Conservation (phyloP, 257 asterid genomes). For the Salvia miltiorrhiza region DNA sequence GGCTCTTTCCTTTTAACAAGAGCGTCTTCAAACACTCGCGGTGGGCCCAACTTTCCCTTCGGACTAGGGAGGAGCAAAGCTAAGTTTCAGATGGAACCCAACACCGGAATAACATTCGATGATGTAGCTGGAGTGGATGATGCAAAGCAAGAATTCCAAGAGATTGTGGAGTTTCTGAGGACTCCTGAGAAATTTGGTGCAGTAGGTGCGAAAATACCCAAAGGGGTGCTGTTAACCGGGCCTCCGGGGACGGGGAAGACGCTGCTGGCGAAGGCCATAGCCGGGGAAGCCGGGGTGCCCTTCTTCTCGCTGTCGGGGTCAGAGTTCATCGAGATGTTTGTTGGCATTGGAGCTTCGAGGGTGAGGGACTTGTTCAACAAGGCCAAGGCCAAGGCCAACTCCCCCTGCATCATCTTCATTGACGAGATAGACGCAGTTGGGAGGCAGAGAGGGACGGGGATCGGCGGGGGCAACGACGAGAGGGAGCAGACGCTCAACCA, state of each 20-base stretch:
- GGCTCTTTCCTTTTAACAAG: slow-evolving; percentile 40
- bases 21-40: slow-evolving; percentile 34
- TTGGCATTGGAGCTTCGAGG: slow-evolving; percentile 75
- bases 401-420: slow-evolving; percentile 61
- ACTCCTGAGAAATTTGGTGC: slow-evolving; percentile 62
- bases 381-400: slow-evolving; percentile 47
- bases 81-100: slow-evolving; percentile 69
- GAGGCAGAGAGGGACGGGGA: slow-evolving; percentile 68
- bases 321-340: slow-evolving; percentile 78
- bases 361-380: slow-evolving; percentile 70
- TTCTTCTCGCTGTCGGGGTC: slow-evolving; percentile 66
- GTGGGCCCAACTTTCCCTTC: slow-evolving; percentile 66
- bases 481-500: slow-evolving; percentile 73
- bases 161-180: slow-evolving; percentile 54
- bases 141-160: slow-evolving; percentile 67
- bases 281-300: slow-evolving; percentile 75
- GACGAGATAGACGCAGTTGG: slow-evolving; percentile 80
- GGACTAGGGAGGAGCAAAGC: slow-evolving; percentile 71
- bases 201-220: slow-evolving; percentile 61
- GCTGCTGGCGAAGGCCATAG: slow-evolving; percentile 63
- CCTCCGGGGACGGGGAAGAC: slow-evolving; percentile 85
- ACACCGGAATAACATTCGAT: slow-evolving; percentile 65
- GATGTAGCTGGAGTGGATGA: slow-evolving; percentile 81
- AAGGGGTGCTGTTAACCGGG: slow-evolving; percentile 54
- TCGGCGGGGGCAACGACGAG: slow-evolving; percentile 83